A percentile compares a stretch with the other conserved stretches of the same genome.
Conservation (phyloP, 306 rosid genomes). For the Quercus engelmannii region DNA sequence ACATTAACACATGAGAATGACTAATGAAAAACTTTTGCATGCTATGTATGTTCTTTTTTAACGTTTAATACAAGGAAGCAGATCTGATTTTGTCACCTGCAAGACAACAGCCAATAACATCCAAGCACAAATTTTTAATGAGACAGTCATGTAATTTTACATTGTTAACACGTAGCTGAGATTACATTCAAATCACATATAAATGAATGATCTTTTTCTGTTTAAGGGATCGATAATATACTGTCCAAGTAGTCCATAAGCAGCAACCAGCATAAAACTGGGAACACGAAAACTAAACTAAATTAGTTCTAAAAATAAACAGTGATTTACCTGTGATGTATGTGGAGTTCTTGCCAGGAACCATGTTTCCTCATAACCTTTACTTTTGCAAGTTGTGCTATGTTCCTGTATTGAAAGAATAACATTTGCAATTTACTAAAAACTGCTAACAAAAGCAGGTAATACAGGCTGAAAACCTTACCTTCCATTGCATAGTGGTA, state of each 20-base stretch:
- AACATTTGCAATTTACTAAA: conserved; percentile 1
- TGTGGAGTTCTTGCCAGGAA: conserved; percentile 64
- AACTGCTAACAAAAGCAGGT: neutral
- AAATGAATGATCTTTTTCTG: neutral
- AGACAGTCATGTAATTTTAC: neutral
- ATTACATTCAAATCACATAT: neutral
- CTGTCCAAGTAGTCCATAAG: neutral
- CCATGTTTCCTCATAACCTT: conserved; percentile 52
- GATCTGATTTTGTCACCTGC: neutral
- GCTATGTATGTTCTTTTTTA: neutral
- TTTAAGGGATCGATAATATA: neutral
- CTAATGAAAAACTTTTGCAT: neutral
- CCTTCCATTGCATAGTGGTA: neutral
- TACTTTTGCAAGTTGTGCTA: conserved; percentile 76
- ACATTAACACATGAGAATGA: neutral
- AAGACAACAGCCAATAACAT: neutral
- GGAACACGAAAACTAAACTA: neutral
- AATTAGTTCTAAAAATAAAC: neutral
- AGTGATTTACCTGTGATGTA: conserved; percentile 64
- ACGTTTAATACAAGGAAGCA: neutral
- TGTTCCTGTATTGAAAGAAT: conserved; percentile 52
- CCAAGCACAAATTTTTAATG: too few species aligned
- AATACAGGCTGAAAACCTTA: neutral
- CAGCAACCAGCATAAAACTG: neutral
- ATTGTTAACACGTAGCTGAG: neutral